Base-by-base conservation (phyloP, 768 basidiomycete species). In the Fomitopsis pulvina region DNA sequence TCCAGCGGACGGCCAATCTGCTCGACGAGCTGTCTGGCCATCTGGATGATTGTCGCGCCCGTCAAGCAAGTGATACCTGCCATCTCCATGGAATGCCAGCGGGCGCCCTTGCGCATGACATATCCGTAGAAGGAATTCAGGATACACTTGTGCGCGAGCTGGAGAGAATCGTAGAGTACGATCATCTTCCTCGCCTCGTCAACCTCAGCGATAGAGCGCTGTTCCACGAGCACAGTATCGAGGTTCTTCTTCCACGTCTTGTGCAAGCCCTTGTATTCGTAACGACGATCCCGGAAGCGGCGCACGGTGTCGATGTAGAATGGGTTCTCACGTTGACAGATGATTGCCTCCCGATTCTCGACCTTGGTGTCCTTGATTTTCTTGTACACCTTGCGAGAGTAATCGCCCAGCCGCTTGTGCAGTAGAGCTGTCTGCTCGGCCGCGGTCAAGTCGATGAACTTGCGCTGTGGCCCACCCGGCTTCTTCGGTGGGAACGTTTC, bases 1-100 rank as follows among this genome's bases (percentile, higher is more conserved):
- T 99, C 96, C 45, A 99, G 81, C 1, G 96, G 96, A 7, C 96
- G 83, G 2, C 96, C 96, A 48, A 99, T 93, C 68, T 96, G 92
- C 60, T 99, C 96, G 20, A 99, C 96, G 26, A 98, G 77, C 51
- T 93, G 86, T 30, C 96, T 82, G 12, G 96, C 95, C 92, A 99
- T 94, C 65, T 99, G 95, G 58, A 99, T 98, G 71, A 99, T 98
- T 5, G 82, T 90, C 18, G 96, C 93, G 34, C 96, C 96, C 0
- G 96, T 98, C 46, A 98, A 73, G 69, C 96, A 99, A 10, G 96
- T 98, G 54, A 99, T 97, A 6, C 96, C 96, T 1, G 96, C 96
- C 96, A 99, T 99, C 72, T 99, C 96, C 96, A 99, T 97, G 25
- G 95, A 98, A 66, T 97, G 94, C 96, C 96, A 99, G 26, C 96